Base-by-base conservation (phyloP, 2,329 filamentous ascomycete species). In the Metarhizium album region DNA sequence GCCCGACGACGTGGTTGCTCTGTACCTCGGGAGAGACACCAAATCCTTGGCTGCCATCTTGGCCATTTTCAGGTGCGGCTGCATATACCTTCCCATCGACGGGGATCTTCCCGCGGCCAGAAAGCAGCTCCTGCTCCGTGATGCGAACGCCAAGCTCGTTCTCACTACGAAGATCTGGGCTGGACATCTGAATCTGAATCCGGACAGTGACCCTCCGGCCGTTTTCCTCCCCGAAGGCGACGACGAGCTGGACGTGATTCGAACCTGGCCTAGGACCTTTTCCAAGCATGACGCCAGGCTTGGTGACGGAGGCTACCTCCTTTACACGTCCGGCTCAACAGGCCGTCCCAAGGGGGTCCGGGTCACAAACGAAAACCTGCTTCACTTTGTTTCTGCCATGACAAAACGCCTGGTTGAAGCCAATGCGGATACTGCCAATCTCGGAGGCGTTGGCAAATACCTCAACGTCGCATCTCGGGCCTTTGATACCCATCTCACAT, bases 291-390 rank as follows among this genome's bases (percentile, higher is more conserved):
- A 9, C 6, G 11, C n/a, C 23, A 27, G 5, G 24, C 27, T 13
- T 27, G 23, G 42, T 14, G 3, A 45, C 2, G 42, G 42, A 27
- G 45, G 45, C n/a, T 84, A 84, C 59, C 81, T 79, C 52, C 66
- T 84, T 8, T 84, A 84, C 60, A 84, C 81, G 1, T 82, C 77
- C n/a, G 79, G 79, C 29, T 80, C 80, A 5, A 84, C 81, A 0
- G 81, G 82, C n/a, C 79, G 72, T 18, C 82, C 82, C 0, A 84
- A 84, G 59, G 81, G 81, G 16, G 83, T 80, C 54, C 74, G 82
- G 53, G 68, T 84, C 50, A 81, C 76, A 2, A 78, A 83, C 57
- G 71, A 76, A 46, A 84, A 82, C 59, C 48, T 60, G 2, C 16
- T 48, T 11, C 53, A 56, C 20, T 59, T 57, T 7, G 50, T 57